Percentiles rank a stretch among this genome's conserved stretches.
phyloP scores from a whole-genome alignment of 345 rosid genomes.

The Sapria himalayana region DNA sequence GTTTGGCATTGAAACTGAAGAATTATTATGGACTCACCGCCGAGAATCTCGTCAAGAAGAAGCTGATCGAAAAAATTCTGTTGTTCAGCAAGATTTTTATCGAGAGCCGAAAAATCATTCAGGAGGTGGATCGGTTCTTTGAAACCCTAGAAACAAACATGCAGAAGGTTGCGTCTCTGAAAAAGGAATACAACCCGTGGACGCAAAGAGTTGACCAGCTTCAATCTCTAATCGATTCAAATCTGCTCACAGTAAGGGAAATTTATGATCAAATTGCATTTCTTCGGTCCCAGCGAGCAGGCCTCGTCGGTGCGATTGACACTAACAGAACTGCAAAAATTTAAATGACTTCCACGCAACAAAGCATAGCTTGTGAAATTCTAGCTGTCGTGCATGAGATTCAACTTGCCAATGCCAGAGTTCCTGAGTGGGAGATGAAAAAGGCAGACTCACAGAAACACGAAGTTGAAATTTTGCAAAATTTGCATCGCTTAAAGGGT shows the following conservation, averaged over 20 bases:
- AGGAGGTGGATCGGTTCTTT: slow-evolving; percentile 23
- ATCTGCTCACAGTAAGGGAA: slow-evolving; percentile 17
- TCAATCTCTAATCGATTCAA: slow-evolving; percentile 27
- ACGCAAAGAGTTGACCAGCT: slow-evolving; percentile 28
- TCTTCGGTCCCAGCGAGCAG: slow-evolving; percentile 23
- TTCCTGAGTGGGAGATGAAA: slow-evolving; percentile 30
- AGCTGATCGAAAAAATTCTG: slow-evolving; percentile 45
- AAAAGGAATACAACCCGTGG: slow-evolving; percentile 31
- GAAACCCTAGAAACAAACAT: slow-evolving; percentile 28
- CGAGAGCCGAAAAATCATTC: slow-evolving; percentile 23
- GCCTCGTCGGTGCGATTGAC: slow-evolving; percentile 17
- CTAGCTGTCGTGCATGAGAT: slow-evolving; percentile 32
- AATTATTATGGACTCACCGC: slow-evolving; percentile 37
- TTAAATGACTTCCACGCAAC: slow-evolving; percentile 23
- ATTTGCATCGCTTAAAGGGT: slow-evolving; percentile 32
- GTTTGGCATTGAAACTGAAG: slow-evolving; percentile 24
- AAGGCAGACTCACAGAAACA: slow-evolving; percentile 28
- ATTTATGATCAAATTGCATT: slow-evolving; percentile 35
- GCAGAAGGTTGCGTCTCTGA: slow-evolving; percentile 33
- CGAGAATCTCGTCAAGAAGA: slow-evolving; percentile 40
- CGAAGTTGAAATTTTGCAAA: slow-evolving; percentile 32
- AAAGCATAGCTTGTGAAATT: slow-evolving; percentile 26
- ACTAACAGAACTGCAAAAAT: slow-evolving; percentile 19
- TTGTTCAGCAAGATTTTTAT: slow-evolving; percentile 29
- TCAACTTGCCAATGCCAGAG: slow-evolving; percentile 29